These are phyloP conservation scores for Raphanus hybrid DNA, from an alignment of 441 rosid genomes.

Conservation along the genomic window DNA sequence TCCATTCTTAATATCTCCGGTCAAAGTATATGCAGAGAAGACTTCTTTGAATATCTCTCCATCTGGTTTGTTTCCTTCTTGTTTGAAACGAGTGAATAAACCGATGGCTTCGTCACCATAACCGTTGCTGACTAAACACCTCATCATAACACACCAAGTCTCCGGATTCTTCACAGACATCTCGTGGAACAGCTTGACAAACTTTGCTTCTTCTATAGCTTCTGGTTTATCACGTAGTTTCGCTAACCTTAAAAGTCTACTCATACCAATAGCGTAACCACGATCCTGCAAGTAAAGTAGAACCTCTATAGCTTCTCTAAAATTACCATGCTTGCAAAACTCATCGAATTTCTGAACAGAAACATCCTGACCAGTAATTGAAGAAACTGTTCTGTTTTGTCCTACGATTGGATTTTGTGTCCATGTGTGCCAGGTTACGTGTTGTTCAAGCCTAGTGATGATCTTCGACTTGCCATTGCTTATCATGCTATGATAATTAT, in stretches of 20 bases:
- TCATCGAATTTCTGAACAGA: not conserved
- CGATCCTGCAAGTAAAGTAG: not conserved
- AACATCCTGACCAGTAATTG: not conserved
- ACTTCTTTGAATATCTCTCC: conserved; percentile 32
- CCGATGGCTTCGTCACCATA: conserved; percentile 72
- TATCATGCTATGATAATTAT: not conserved
- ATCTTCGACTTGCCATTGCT: not conserved
- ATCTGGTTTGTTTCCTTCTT: conserved; percentile 61
- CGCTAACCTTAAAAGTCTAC: not conserved
- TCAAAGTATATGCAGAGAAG: not conserved
- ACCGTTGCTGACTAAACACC: conserved; percentile 62
- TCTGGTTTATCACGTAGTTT: not conserved
- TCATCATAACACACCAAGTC: conserved; percentile 69
- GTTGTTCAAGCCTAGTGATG: not conserved
- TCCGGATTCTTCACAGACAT: conserved; percentile 43
- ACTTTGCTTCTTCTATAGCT: not conserved
- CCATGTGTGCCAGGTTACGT: not conserved
- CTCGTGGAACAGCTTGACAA: conserved; percentile 40
- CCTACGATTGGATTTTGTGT: not conserved
- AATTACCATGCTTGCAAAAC: not conserved
- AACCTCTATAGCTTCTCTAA: not conserved
- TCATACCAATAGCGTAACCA: not conserved
- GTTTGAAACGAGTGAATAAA: conserved; percentile 61
- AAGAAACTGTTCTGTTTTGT: not conserved
- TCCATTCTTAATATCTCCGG: conserved; percentile 49